Evolutionary conservation across 1,139 yeast species (phyloP), one percentile per base, ranked within the genome.

Genomic region (Saccharomyces hybrid): DNA sequence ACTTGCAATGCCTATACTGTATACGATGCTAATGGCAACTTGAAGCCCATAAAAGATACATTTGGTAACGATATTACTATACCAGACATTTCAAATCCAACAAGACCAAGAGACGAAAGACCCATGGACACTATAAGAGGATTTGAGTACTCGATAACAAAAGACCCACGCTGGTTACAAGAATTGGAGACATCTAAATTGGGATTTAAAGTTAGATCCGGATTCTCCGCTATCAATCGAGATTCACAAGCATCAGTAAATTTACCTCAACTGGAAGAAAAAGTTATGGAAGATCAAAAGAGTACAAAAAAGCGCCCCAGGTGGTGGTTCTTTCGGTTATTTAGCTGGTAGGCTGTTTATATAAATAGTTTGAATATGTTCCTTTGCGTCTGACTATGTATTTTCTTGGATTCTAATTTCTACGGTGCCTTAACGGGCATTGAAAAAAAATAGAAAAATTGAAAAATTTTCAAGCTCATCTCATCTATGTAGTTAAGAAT

Each of bases 91-190:
- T 88, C 96, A 28, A 93, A 93, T 68, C 99, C 99, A 23, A 85
- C 97, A 13, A 80, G 99, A 65, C 73, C 87, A 16, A 80, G 98
- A 68, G 90, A 90, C 70, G 99, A 93, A 74, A 82, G 99, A 62
- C 99, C 99, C 3, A 74, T 93, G 66, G 99, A 95, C 71, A 93
- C 99, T 2, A 90, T 93, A 64, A 77, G 97, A 60, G 80, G 88
- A 5, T 93, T 93, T 71, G 98, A 93, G 74, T 93, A 85, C 68
- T 84, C 96, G 32, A 88, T 93, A 59, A 86, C 96, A 3, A 97
- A 97, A 48, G 96, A 91, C 69, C 75, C 78, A 54, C 71, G 80
- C 27, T 85, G 86, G 73, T 80, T 84, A 53, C 93, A 88, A 56
- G 90, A 88, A 65, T 78, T 89, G 67, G 97, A 91, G 71, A 78